Evolutionary conservation across 192 early-diverging fungal species (phyloP), one percentile per base, ranked within the genome.

Genomic region (Entomortierella chlamydospora): DNA sequence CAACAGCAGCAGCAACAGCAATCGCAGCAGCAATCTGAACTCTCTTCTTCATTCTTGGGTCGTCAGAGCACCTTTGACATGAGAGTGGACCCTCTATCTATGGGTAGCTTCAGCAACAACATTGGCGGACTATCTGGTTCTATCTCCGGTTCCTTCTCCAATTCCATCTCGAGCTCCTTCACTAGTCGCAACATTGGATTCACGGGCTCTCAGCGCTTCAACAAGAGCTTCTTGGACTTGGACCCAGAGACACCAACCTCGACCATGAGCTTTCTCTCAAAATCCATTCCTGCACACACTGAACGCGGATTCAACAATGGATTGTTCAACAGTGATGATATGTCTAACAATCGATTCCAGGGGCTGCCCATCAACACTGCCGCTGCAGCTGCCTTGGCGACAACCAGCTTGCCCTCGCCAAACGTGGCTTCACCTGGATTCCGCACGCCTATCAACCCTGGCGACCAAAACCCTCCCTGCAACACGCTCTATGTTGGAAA

Each of bases 401-500:
- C 83, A 2, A 64, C 74, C 11, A 64, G 70, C 34, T 58, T 82
- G 57, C 66, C 76, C 17, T 72, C 67, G 60, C 84, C 61, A 68
- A 85, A 81, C 58, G 80, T 80, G 60, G 61, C 80, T 61, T 86
- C 81, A 51, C 86, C 63, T 73, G 69, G 83, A 81, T 86, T 83
- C 68, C 83, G 85, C 43, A 70, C 76, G 12, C 83, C 88, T 62
- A 85, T 74, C 72, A 95, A 89, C 67, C 64, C 84, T 22, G 88
- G 86, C 39, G 96, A 99, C 83, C 96, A 98, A 82, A 99, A 99
- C 80, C 97, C 96, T 43, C 97, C 97, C 2, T 99, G 97, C 87
- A 99, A 99, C 81, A 99, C 97, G 6, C 85, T 99, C n/a, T 99
- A 99, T 70, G 96, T 99, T 29, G 97, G 97, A 31, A 99, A 99